Evolutionary conservation across 306 rosid species (phyloP), one percentile per base, ranked within the genome.

Genomic region (Quercus gilva): DNA sequence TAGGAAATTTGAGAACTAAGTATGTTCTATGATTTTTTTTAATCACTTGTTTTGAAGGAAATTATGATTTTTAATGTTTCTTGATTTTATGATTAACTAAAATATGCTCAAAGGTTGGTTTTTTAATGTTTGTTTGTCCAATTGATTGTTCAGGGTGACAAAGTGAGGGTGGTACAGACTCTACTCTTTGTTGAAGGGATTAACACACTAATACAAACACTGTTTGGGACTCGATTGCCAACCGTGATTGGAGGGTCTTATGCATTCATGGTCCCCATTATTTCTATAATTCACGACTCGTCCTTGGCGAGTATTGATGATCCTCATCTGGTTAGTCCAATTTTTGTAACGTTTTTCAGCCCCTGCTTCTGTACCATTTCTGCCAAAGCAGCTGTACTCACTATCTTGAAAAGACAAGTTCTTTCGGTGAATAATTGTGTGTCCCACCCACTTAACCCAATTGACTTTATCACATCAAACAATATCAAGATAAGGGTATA

Each of bases 231-330:
- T 31, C 84, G 99, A 81, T 86, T 96, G 61, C 99, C 99, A 26
- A 96, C 97, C 45, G 99, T 96, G 86, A 80, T 96, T 23, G 98
- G 99, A 76, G 99, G 99, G 20, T 96, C 98, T 60, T 96, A 90
- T 76, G 98, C 99, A 55, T 93, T 89, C 84, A 96, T 96, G 99
- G 94, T 93, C 71, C 99, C 99, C 51, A 90, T 96, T 35, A 93
- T 96, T 77, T 96, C 99, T 41, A 96, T 96, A 6, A 86, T 93
- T 76, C 99, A 93, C 56, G 98, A 96, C 71, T 79, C 97, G 0
- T 84, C 91, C 55, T 80, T 96, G 80, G 71, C 85, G 15, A 83
- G 76, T n/a, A 93, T 96, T 9, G 88, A 80, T 57, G 92, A 96
- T 80, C 87, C 92, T 33, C 98, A 88, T 80, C 60, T 85, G 88